Conservation (phyloP, 306 rosid genomes). For the Dalbergia cochinchinensis region DNA sequence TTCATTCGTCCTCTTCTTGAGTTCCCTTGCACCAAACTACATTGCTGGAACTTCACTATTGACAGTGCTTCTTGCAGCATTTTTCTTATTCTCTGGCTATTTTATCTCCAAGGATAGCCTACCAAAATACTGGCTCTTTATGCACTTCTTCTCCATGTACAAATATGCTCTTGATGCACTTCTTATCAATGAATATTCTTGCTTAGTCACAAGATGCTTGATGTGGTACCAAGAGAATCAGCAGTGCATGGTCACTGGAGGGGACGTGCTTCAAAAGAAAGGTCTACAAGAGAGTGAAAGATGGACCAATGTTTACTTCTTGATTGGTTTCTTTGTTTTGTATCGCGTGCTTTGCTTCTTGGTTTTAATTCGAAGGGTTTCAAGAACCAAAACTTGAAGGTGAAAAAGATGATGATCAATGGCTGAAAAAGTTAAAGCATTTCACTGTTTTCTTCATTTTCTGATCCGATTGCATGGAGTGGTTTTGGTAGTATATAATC, state of each 20-base stretch:
- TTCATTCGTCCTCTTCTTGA: conserved; percentile 80
- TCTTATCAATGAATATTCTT: conserved; percentile 83
- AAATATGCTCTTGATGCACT: conserved; percentile 92
- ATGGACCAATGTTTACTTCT: conserved; percentile 80
- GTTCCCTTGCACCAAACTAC: conserved; percentile 91
- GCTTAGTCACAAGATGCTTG: conserved; percentile 72
- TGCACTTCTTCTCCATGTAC: conserved; percentile 90
- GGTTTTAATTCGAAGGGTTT: conserved; percentile 84
- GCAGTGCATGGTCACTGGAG: conserved; percentile 82
- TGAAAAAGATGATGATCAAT: not conserved
- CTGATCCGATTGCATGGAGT: conserved; percentile 12
- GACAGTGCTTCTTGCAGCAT: conserved; percentile 77
- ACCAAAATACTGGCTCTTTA: conserved; percentile 86
- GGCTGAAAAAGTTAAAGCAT: not conserved
- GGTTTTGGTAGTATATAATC: conserved; percentile 27
- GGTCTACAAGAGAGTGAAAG: conserved; percentile 71
- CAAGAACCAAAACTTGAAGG: conserved; percentile 70
- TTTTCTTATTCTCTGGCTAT: conserved; percentile 88
- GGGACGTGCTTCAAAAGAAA: conserved; percentile 68
- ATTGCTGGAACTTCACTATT: conserved; percentile 88
- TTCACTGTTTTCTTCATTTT: not conserved
- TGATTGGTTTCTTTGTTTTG: conserved; percentile 76
- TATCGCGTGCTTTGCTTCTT: conserved; percentile 87
- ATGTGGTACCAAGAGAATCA: conserved; percentile 72
- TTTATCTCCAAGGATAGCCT: conserved; percentile 69